Percentiles rank a stretch among this genome's conserved stretches.
phyloP scores from a whole-genome alignment of 225 moss, liverwort and hornwort genomes.

The Rhytidiadelphus loreus region DNA sequence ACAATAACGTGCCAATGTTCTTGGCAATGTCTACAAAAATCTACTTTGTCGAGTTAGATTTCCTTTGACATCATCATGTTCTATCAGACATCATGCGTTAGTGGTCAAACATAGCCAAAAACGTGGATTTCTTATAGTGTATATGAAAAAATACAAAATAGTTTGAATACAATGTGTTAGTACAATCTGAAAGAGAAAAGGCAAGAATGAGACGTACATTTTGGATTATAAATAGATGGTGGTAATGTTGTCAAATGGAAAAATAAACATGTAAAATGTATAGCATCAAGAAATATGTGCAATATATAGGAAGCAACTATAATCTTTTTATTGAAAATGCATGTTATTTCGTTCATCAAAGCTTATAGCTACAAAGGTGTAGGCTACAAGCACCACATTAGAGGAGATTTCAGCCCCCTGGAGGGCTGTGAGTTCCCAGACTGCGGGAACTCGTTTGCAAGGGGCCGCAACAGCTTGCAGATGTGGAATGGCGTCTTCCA shows the following conservation, averaged over 20 bases:
- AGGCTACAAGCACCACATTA: background rate
- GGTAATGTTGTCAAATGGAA: background rate
- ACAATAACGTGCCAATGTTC: too few species aligned
- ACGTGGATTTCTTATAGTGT: too few species aligned
- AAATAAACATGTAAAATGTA: background rate
- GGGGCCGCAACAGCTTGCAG: too few species aligned
- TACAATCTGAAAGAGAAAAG: background rate
- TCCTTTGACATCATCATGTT: too few species aligned
- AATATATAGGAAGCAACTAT: background rate
- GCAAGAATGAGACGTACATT: background rate
- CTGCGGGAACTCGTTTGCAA: too few species aligned
- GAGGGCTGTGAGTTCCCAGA: too few species aligned
- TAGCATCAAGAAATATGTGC: background rate
- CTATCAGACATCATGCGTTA: too few species aligned
- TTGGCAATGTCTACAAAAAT: too few species aligned
- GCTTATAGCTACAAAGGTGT: background rate
- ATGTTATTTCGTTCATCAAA: background rate
- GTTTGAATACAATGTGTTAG: fast-evolving
- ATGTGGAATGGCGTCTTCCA: too few species aligned
- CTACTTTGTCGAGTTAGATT: too few species aligned
- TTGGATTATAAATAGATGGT: background rate
- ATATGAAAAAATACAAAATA: background rate
- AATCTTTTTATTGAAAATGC: background rate
- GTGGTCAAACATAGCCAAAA: too few species aligned
- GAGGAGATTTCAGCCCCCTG: too few species aligned